Evolutionary conservation across 352 stramenopile species (phyloP), one percentile per base, ranked within the genome.

Genomic region (Phytophthora hybrid): DNA sequence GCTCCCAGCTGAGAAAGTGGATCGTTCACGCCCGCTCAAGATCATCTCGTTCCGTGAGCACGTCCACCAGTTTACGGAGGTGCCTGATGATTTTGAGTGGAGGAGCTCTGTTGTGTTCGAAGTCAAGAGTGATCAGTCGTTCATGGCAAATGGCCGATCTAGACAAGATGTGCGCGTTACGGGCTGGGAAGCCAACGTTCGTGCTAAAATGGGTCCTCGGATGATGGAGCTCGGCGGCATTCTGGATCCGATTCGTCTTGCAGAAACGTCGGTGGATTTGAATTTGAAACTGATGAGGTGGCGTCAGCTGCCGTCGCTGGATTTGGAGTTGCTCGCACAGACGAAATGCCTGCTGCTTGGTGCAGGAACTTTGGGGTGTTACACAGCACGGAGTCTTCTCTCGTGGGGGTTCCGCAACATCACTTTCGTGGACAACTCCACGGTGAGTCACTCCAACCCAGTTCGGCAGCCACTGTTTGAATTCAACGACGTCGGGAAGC

Each of bases 271-370:
- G 1, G 95, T 98, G n/a, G 94, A 99, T 73, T 84, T 99, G 56
- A 99, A 99, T 78, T 76, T 99, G 9, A 98, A 99, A 77, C 84
- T 99, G 18, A 99, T 99, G 98, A 93, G 98, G 41, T 99, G 98
- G 98, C 86, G 98, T 5, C 95, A 99, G 60, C 82, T 99, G 21
- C 98, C 98, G 5, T 82, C 85, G 34, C 84, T 99, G 1, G 79
- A 99, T 74, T 81, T 99, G 13, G 92, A 98, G 7, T 67, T 82
- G 39, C 82, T 99, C 32, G 89, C 88, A 37, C 67, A 81, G 6
- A 98, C 94, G 7, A 98, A 98, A 71, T 99, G 98, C 21, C 80
- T 99, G 10, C 73, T 99, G 4, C 76, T 99, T 0, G 98, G 98
- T 14, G 95, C 95, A 8, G 92, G 92, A 0, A 99, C 98, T 2